A percentile compares a stretch with the other conserved stretches of the same genome.
These are phyloP conservation scores for Globisporangium paddicum DNA, from an alignment of 352 stramenopile species.

Conservation along the genomic window DNA sequence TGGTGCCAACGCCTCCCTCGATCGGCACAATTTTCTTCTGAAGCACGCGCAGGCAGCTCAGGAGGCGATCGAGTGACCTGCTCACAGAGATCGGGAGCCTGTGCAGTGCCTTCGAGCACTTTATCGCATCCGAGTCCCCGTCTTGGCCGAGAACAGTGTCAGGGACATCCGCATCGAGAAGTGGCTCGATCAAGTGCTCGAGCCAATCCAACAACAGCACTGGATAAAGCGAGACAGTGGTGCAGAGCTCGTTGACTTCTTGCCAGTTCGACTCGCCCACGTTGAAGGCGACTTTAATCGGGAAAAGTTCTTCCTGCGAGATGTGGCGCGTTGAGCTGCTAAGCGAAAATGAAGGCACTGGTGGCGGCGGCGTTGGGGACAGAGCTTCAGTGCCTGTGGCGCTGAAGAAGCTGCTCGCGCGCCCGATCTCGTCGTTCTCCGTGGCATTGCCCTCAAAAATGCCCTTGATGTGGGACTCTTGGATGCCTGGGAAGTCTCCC, in stretches of 20 bases:
- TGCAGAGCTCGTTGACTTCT: constrained; percentile 27
- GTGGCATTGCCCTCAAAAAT: constrained; percentile 13
- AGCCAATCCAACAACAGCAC: constrained; percentile 79
- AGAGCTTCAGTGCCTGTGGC: neutral
- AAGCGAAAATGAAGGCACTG: constrained; percentile 18
- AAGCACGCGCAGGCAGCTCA: constrained; percentile 41
- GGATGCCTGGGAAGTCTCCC: constrained; percentile 7
- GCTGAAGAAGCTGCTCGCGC: neutral
- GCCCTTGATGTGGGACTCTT: constrained; percentile 25
- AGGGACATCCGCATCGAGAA: constrained; percentile 35
- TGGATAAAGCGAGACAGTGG: constrained; percentile 17
- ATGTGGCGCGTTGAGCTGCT: constrained; percentile 8
- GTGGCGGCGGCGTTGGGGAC: constrained; percentile 11
- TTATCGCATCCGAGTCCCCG: constrained; percentile 12
- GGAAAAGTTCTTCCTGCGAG: constrained; percentile 43
- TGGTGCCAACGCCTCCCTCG: constrained; percentile 4
- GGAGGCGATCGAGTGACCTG: constrained; percentile 58
- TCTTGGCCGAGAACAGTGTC: constrained; percentile 21
- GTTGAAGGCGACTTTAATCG: constrained; percentile 77
- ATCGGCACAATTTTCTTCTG: constrained; percentile 26
- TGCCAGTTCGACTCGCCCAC: constrained; percentile 64
- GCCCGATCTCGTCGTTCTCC: constrained; percentile 3
- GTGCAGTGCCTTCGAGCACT: constrained; percentile 43
- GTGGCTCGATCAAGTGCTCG: constrained; percentile 58
- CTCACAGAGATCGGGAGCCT: constrained; percentile 43